phyloP scores from a whole-genome alignment of 2,329 filamentous ascomycete species.

The Fusarium sp. region DNA sequence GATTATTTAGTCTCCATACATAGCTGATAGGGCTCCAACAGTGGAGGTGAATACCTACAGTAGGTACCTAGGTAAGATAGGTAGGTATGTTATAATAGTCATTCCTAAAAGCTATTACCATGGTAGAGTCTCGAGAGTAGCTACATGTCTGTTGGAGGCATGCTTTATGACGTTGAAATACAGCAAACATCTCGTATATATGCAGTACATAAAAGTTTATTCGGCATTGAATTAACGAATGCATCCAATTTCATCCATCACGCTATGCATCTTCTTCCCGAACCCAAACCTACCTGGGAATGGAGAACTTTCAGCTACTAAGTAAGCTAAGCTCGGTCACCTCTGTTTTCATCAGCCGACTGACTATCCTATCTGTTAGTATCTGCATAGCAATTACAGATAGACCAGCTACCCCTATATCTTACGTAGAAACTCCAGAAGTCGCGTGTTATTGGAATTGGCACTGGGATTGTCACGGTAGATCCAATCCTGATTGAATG shows the following conservation, averaged over 20 bases:
- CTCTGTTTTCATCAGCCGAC: not conserved
- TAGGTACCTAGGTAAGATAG: too few species aligned
- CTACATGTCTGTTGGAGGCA: not conserved
- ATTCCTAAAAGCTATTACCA: not conserved
- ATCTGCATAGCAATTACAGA: conserved; percentile 14
- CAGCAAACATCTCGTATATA: not conserved
- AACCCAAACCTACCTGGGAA: conserved; percentile 12
- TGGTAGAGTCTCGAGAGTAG: not conserved
- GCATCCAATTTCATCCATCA: conserved; percentile 15
- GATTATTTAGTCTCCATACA: too few species aligned
- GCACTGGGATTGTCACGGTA: conserved; percentile 16
- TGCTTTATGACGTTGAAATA: not conserved
- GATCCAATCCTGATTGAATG: conserved; percentile 30
- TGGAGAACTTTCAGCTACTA: not conserved
- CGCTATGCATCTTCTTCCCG: conserved; percentile 6
- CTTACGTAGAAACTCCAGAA: not conserved
- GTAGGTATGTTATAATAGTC: too few species aligned
- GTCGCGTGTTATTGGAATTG: conserved; percentile 32
- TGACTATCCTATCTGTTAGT: not conserved
- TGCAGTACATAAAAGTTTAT: conserved; percentile 1
- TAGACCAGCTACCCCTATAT: conserved; percentile 21
- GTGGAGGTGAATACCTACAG: too few species aligned
- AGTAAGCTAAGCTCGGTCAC: not conserved
- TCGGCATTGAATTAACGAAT: not conserved
- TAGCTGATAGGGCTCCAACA: too few species aligned